These are phyloP conservation scores for Jacaranda mimosifolia DNA, from an alignment of 257 asterid species.

Conservation along the genomic window DNA sequence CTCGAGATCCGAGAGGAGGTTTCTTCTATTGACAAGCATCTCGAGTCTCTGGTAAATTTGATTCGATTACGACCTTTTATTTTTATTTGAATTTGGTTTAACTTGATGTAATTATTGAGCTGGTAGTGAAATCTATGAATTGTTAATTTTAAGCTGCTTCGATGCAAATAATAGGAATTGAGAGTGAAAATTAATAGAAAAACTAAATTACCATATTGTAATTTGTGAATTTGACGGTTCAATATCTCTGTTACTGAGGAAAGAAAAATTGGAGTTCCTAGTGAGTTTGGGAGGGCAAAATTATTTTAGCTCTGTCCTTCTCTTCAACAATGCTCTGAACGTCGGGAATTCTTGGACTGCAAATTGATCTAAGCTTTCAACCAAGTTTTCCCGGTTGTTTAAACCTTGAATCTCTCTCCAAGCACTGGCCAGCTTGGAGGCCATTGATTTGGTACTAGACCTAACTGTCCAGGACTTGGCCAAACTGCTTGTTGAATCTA, in stretches of 20 bases:
- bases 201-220: neutral
- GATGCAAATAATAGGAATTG: neutral
- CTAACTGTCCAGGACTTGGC: neutral
- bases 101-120: slow-evolving; percentile 33
- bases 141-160: slow-evolving; percentile 30
- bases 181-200: neutral
- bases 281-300: slow-evolving; percentile 12
- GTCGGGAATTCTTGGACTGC: neutral
- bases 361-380: slow-evolving; percentile 53
- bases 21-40: slow-evolving; percentile 85
- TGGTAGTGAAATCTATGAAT: slow-evolving; percentile 25
- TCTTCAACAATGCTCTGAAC: neutral
- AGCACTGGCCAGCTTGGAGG: slow-evolving; percentile 39
- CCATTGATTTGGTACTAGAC: neutral
- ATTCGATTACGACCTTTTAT: neutral
- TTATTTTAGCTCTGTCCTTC: neutral
- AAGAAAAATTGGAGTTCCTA: neutral
- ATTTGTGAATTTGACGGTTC: slow-evolving; percentile 27
- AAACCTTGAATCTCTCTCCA: slow-evolving; percentile 72
- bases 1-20: slow-evolving; percentile 86
- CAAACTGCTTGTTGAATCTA: too few species aligned
- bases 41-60: slow-evolving; percentile 75
- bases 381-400: slow-evolving; percentile 63
- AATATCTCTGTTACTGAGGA: slow-evolving; percentile 19
- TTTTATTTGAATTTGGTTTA: slow-evolving; percentile 8